These are phyloP conservation scores for Gonapodya sp. DNA, from an alignment of 192 early-diverging fungal species.

Conservation along the genomic window DNA sequence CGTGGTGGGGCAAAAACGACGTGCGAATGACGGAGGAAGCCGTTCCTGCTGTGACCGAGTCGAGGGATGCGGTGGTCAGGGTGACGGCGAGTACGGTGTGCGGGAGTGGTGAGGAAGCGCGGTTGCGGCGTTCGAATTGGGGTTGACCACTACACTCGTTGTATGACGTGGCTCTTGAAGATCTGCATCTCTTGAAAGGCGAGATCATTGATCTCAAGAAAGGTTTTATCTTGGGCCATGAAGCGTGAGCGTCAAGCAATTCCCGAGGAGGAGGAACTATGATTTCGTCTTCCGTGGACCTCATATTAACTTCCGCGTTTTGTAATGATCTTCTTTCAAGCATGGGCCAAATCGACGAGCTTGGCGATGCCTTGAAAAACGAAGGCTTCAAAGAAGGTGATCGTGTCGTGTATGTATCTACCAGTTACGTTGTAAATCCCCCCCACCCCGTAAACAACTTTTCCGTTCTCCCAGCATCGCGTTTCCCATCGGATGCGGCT, in stretches of 20 bases:
- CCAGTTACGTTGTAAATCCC: not conserved
- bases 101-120: conserved; percentile 20
- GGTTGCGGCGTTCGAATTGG: not conserved
- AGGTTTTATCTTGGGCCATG: conserved; percentile 44
- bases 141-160: not conserved
- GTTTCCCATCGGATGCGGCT: conserved; percentile 38
- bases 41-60: conserved; percentile 35
- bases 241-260: conserved; percentile 17
- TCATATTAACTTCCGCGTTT: not conserved
- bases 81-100: conserved; percentile 35
- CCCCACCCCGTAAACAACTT: not conserved
- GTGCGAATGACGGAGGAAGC: conserved; percentile 9
- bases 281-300: not conserved
- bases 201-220: conserved; percentile 30
- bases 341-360: conserved; percentile 32
- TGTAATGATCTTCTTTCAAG: not conserved
- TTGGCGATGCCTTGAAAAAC: conserved; percentile 30
- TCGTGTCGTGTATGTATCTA: conserved; percentile 25
- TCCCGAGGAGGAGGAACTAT: too few species aligned
- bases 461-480: conserved; percentile 13
- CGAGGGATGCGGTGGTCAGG: conserved; percentile 27
- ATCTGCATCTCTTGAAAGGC: conserved; percentile 35
- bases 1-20: conserved; percentile 3
- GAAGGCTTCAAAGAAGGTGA: conserved; percentile 26
- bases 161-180: conserved; percentile 4